These are phyloP conservation scores for Ophiostoma pallidulum DNA, from an alignment of 2,329 filamentous ascomycete genomes.

Conservation along the genomic window DNA sequence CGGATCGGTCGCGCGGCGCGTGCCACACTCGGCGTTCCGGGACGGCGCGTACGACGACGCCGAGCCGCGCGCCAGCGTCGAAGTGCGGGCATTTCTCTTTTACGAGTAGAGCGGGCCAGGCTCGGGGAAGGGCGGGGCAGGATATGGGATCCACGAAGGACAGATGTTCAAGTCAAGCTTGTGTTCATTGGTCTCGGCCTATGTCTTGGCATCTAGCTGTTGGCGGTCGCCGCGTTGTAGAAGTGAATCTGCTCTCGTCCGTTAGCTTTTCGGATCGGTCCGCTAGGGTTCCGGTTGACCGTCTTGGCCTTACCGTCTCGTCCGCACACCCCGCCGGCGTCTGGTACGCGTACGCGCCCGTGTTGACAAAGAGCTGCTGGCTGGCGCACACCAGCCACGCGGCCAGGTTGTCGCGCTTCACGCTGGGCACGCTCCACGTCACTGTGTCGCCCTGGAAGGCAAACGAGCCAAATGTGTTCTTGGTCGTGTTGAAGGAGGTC, in stretches of 20 bases:
- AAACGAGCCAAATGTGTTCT: conserved; percentile 48
- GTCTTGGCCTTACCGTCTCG: conserved; percentile 48
- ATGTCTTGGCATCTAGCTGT: conserved; percentile 28
- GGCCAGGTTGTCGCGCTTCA: conserved; percentile 43
- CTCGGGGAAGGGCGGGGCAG: too few species aligned
- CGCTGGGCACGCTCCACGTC: conserved; percentile 40
- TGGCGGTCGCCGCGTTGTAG: conserved; percentile 27
- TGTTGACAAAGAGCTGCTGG: conserved; percentile 46
- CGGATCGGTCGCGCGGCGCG: conserved; percentile 38
- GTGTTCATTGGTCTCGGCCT: background rate
- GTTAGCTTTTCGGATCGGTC: too few species aligned
- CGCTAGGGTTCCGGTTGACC: too few species aligned
- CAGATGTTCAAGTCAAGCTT: too few species aligned
- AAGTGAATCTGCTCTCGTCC: conserved; percentile 38
- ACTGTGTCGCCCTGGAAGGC: conserved; percentile 48
- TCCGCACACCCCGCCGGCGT: conserved; percentile 49
- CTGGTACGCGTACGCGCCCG: conserved; percentile 48
- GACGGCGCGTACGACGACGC: conserved; percentile 33
- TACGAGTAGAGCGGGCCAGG: conserved; percentile 21
- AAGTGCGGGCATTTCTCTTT: conserved; percentile 44
- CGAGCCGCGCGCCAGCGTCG: conserved; percentile 43
- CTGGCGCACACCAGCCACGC: conserved; percentile 50
- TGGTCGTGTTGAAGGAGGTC: conserved; percentile 40
- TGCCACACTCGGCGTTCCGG: conserved; percentile 45
- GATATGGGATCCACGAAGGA: too few species aligned